These are phyloP conservation scores for Solanum gandarillasii DNA, from an alignment of 257 asterid genomes.

Conservation along the genomic window DNA sequence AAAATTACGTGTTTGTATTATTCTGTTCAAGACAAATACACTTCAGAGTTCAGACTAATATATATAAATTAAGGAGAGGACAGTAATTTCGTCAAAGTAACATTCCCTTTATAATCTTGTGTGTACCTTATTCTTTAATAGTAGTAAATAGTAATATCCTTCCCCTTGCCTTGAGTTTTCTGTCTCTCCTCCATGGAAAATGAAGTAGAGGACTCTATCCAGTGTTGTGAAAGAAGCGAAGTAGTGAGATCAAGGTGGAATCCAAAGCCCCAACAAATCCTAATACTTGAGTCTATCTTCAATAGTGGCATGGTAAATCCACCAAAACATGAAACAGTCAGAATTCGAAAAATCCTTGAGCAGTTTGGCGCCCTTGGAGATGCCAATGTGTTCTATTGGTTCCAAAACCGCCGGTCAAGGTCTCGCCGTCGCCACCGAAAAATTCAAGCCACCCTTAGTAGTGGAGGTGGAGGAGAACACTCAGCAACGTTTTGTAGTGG, in stretches of 20 bases:
- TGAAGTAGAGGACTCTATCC: no score
- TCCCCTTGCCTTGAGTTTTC: no score
- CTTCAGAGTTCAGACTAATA: no score
- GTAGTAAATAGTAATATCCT: no score
- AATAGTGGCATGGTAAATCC: not conserved
- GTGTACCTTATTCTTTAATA: no score
- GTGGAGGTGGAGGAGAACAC: not conserved
- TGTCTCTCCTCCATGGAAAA: no score
- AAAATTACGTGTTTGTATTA: no score
- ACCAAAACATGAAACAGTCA: not conserved
- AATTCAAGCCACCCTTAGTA: not conserved
- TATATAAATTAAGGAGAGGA: no score
- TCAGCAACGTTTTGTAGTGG: not conserved
- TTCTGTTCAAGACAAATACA: no score
- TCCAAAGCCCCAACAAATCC: not conserved
- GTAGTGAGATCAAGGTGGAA: not conserved
- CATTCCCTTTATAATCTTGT: no score
- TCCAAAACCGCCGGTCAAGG: not conserved
- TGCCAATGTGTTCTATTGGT: conserved; percentile 1
- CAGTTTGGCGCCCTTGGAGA: not conserved
- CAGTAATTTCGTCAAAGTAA: no score
- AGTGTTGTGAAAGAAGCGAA: not conserved
- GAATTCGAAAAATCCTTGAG: not conserved
- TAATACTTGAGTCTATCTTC: not conserved
- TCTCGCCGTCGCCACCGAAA: not conserved